These are phyloP conservation scores for Glarea lozoyensis DNA, from an alignment of 495 filamentous ascomycete species.

Conservation along the genomic window DNA sequence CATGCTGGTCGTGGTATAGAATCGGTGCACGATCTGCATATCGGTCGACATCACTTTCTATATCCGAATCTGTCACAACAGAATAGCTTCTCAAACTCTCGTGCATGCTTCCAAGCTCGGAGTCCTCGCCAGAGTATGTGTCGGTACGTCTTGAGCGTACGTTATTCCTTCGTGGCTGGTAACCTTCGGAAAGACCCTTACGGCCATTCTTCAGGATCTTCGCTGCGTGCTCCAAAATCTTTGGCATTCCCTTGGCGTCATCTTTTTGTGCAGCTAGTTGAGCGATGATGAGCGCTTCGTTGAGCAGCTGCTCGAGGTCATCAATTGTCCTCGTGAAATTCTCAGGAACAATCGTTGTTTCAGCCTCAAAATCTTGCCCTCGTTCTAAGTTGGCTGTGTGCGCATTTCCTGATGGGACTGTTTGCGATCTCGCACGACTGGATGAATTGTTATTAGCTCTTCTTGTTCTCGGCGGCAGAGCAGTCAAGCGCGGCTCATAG, in stretches of 20 bases:
- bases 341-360: constrained; percentile 6
- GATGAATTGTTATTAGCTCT: neutral
- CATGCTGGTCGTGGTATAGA: too few relatives aligned
- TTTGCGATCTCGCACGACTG: neutral
- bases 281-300: constrained; percentile 28
- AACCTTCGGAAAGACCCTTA: constrained; percentile 1
- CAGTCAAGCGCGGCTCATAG: constrained; percentile 16
- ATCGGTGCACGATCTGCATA: neutral
- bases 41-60: constrained; percentile 1
- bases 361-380: neutral
- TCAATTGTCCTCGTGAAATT: constrained; percentile 22
- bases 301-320: constrained; percentile 29
- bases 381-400: neutral
- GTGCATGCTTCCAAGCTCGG: constrained; percentile 12
- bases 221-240: constrained; percentile 7
- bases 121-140: constrained; percentile 3
- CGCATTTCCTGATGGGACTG: neutral
- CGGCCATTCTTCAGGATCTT: constrained; percentile 9
- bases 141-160: neutral
- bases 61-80: neutral
- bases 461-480: constrained; percentile 10
- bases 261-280: constrained; percentile 22
- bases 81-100: constrained; percentile 12
- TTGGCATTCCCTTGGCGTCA: constrained; percentile 1
- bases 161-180: too few relatives aligned